These are phyloP conservation scores for Pythium dissimile DNA, from an alignment of 352 stramenopile species.

Conservation along the genomic window DNA sequence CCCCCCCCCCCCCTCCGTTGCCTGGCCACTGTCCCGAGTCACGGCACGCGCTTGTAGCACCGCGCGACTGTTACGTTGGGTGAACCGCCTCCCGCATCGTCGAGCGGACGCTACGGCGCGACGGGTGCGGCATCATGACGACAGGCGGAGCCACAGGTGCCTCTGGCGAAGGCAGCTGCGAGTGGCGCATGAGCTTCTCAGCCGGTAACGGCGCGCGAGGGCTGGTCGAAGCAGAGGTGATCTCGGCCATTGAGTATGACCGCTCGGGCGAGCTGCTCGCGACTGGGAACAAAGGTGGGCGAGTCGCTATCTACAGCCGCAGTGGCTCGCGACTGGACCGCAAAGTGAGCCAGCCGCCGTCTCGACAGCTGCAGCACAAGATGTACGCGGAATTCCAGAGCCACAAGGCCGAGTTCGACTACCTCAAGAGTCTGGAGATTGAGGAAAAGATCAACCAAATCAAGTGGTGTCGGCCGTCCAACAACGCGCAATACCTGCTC, in stretches of 20 bases:
- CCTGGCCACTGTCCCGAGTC: no score
- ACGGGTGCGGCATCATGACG: constrained; percentile 2
- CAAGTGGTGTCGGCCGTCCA: constrained; percentile 89
- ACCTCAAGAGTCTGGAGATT: constrained; percentile 97
- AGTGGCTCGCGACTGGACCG: constrained; percentile 19
- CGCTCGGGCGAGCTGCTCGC: constrained; percentile 89
- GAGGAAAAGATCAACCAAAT: constrained; percentile 98
- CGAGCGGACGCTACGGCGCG: no score
- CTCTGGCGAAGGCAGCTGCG: constrained; percentile 19
- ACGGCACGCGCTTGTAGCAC: no score
- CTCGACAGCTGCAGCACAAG: constrained; percentile 38
- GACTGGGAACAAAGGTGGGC: constrained; percentile 92
- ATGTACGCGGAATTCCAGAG: constrained; percentile 94
- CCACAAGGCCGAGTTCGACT: constrained; percentile 97
- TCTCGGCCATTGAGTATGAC: constrained; percentile 95
- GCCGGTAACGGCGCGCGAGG: constrained; percentile 46
- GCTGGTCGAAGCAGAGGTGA: constrained; percentile 90
- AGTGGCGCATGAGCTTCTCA: constrained; percentile 57
- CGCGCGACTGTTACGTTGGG: no score
- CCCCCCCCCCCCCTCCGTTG: no score
- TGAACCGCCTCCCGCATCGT: no score
- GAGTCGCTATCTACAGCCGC: constrained; percentile 88
- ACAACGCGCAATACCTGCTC: constrained; percentile 91
- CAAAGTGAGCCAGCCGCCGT: constrained; percentile 5
- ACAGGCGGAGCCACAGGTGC: neutral